These are phyloP conservation scores for Heritiera fomes DNA, from an alignment of 345 rosid species.

Conservation along the genomic window DNA sequence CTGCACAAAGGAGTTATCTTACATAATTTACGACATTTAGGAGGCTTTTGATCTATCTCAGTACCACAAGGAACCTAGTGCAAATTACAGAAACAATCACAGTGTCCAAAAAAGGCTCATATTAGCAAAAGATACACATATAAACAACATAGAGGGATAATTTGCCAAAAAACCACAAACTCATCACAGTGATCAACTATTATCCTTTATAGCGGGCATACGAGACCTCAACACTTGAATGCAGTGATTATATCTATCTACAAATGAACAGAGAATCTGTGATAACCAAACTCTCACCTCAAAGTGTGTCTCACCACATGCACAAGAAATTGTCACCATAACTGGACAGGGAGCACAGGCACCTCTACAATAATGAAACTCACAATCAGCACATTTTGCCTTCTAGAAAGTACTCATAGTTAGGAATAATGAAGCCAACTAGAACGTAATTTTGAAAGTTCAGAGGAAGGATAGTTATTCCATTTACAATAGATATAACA, in stretches of 20 bases:
- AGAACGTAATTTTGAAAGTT: neutral
- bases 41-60: constrained; percentile 86
- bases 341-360: constrained; percentile 93
- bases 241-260: neutral
- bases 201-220: neutral
- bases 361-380: constrained; percentile 61
- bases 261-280: neutral
- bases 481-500: neutral
- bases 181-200: constrained; percentile 6
- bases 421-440: neutral
- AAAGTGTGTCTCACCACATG: constrained; percentile 73
- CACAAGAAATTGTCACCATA: constrained; percentile 86
- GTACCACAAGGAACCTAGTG: constrained; percentile 96
- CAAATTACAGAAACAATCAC: constrained; percentile 19
- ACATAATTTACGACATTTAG: constrained; percentile 81
- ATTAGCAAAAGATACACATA: neutral
- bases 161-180: neutral
- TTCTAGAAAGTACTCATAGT: neutral
- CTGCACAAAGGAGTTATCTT: constrained; percentile 61
- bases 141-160: neutral
- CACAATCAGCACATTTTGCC: constrained; percentile 15
- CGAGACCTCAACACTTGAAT: neutral
- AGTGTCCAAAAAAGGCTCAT: neutral
- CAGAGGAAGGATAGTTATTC: neutral
- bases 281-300: constrained; percentile 61